phyloP scores from a whole-genome alignment of 257 asterid species.

The Solanum chaucha region DNA sequence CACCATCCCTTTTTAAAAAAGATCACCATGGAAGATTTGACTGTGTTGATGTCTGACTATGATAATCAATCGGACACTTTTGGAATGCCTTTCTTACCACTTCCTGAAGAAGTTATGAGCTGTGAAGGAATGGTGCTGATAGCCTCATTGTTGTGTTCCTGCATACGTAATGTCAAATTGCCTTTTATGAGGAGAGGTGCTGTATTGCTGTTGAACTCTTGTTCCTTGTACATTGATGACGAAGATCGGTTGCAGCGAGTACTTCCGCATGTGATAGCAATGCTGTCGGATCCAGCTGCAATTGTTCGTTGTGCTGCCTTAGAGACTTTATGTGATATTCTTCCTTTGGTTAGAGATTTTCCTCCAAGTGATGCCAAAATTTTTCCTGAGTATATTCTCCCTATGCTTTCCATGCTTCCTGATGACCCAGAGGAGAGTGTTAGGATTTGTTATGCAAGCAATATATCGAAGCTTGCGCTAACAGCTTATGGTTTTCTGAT shows the following conservation, averaged over 20 bases:
- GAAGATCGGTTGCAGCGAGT: slow-evolving; percentile 94
- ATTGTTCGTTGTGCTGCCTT: slow-evolving; percentile 97
- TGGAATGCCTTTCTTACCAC: slow-evolving; percentile 84
- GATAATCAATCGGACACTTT: slow-evolving; percentile 90
- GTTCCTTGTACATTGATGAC: slow-evolving; percentile 86
- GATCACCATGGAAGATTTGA: slow-evolving; percentile 60
- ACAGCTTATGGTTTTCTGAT: slow-evolving; percentile 93
- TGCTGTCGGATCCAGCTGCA: slow-evolving; percentile 95
- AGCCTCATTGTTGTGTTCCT: slow-evolving; percentile 92
- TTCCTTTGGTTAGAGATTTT: slow-evolving; percentile 89
- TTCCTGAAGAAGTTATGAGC: slow-evolving; percentile 78
- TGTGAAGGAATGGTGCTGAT: slow-evolving; percentile 88
- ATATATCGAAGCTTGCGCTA: slow-evolving; percentile 83
- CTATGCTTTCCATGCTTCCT: slow-evolving; percentile 65
- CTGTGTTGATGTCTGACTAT: slow-evolving; percentile 50
- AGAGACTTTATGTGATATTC: slow-evolving; percentile 93
- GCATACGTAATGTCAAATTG: slow-evolving; percentile 89
- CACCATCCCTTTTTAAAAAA: slow-evolving; percentile 80
- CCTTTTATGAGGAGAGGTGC: slow-evolving; percentile 95
- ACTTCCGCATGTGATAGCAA: slow-evolving; percentile 93
- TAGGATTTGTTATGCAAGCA: slow-evolving; percentile 94
- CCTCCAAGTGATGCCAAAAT: slow-evolving; percentile 99
- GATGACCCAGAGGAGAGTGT: slow-evolving; percentile 99
- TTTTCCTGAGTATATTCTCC: slow-evolving; percentile 94
- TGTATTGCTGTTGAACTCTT: slow-evolving; percentile 80